Evolutionary conservation across 2,329 filamentous ascomycete genomes (phyloP).

Genomic region (Pseudogymnoascus verrucosus): DNA sequence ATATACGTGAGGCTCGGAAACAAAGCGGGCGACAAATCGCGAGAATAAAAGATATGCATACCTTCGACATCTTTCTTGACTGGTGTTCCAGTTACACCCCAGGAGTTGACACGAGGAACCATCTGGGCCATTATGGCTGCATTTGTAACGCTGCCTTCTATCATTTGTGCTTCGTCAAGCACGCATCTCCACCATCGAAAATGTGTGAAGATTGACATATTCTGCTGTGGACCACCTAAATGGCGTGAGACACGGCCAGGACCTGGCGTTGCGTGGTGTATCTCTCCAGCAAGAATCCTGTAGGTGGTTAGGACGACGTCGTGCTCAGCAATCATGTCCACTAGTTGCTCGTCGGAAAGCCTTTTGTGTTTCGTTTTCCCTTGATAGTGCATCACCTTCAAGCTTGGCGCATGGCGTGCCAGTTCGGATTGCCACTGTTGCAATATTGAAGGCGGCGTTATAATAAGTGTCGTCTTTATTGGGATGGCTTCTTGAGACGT

Average conservation of each 20-base stretch:
- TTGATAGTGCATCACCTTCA: constrained; percentile 49
- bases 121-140: constrained; percentile 72
- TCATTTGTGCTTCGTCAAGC: constrained; percentile 79
- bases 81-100: constrained; percentile 89
- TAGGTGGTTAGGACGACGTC: constrained; percentile 60
- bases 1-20: not conserved
- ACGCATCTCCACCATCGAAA: constrained; percentile 84
- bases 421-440: constrained; percentile 57
- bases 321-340: constrained; percentile 39
- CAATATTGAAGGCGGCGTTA: constrained; percentile 48
- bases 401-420: constrained; percentile 46
- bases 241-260: constrained; percentile 62
- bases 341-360: constrained; percentile 27
- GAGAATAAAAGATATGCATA: constrained; percentile 9
- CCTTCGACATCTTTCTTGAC: constrained; percentile 63
- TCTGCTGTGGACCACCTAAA: constrained; percentile 49
- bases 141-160: constrained; percentile 79
- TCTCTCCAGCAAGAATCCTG: constrained; percentile 65
- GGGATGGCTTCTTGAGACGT: constrained; percentile 32
- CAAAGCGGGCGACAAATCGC: not conserved
- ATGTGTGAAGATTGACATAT: constrained; percentile 69
- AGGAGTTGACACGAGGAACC: constrained; percentile 78
- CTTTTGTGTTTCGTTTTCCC: constrained; percentile 34
- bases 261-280: constrained; percentile 63
- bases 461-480: constrained; percentile 52